Percentiles rank a stretch among this genome's conserved stretches.
Conservation (phyloP, 371 early-diverging fungal genomes). For the Rhizopus stolonifer region DNA sequence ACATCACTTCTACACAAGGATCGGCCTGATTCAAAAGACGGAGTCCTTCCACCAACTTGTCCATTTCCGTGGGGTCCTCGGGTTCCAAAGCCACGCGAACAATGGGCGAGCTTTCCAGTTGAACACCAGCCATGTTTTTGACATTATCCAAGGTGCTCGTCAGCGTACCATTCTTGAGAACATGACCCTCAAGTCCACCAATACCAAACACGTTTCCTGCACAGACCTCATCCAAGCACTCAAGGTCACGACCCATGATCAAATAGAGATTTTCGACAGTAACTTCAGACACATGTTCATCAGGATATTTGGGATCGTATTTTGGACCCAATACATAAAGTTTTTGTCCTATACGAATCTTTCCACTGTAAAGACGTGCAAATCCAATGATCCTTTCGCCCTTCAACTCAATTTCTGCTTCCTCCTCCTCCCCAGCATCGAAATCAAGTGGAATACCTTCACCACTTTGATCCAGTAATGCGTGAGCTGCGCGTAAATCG, state of each 20-base stretch:
- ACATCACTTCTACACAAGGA: constrained; percentile 83
- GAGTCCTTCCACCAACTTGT: constrained; percentile 83
- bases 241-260: constrained; percentile 95
- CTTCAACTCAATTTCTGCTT: constrained; percentile 24
- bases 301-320: constrained; percentile 73
- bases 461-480: constrained; percentile 30
- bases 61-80: constrained; percentile 81
- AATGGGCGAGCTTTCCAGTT: constrained; percentile 74
- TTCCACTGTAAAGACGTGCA: constrained; percentile 92
- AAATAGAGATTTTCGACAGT: constrained; percentile 80
- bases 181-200: constrained; percentile 83
- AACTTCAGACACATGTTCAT: constrained; percentile 65
- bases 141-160: constrained; percentile 59
- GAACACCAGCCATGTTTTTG: constrained; percentile 58
- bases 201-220: constrained; percentile 98
- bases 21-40: constrained; percentile 91
- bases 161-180: constrained; percentile 91
- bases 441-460: constrained; percentile 40
- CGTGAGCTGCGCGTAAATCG: constrained; percentile 33
- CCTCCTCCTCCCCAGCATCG: constrained; percentile 14
- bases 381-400: constrained; percentile 82
- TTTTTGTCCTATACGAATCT: constrained; percentile 81
- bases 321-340: constrained; percentile 93
- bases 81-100: constrained; percentile 97
- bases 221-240: constrained; percentile 76